These are phyloP conservation scores for Somion occarium DNA, from an alignment of 1,284 basidiomycete species.

Conservation along the genomic window DNA sequence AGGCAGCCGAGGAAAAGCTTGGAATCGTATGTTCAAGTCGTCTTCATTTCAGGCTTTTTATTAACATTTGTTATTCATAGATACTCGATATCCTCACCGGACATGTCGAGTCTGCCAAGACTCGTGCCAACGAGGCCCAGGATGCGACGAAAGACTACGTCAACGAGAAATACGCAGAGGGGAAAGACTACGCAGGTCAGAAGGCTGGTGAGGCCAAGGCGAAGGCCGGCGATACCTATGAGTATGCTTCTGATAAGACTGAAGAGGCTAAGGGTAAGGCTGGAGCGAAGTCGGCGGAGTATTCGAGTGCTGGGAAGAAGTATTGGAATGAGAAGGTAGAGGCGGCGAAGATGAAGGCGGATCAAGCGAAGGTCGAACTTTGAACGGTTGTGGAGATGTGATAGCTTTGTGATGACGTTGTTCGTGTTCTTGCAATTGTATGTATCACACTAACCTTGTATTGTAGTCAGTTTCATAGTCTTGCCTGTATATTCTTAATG, in stretches of 20 bases:
- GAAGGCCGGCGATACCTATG: conserved; percentile 20
- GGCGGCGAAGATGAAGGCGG: conserved; percentile 19
- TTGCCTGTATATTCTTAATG: too few species aligned
- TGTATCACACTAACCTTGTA: too few species aligned
- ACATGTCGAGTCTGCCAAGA: conserved; percentile 30
- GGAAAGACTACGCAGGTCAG: conserved; percentile 28
- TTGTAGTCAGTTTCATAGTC: too few species aligned
- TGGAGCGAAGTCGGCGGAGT: conserved; percentile 11
- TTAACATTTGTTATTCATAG: conserved; percentile 12
- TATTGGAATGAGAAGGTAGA: conserved; percentile 27
- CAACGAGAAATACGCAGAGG: conserved; percentile 19
- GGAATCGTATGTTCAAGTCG: conserved; percentile 16
- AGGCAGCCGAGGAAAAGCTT: conserved; percentile 67
- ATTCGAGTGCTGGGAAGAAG: conserved; percentile 19
- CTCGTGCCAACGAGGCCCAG: conserved; percentile 12
- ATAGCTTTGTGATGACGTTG: too few species aligned
- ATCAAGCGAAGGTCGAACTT: conserved; percentile 19
- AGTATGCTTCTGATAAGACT: too few species aligned
- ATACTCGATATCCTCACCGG: conserved; percentile 42
- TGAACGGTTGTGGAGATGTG: too few species aligned
- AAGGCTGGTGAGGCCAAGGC: conserved; percentile 26
- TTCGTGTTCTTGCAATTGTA: too few species aligned
- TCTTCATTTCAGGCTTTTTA: background rate
- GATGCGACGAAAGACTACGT: conserved; percentile 16
- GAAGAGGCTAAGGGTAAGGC: background rate